These are phyloP conservation scores for Mycena albidolilacea DNA, from an alignment of 768 basidiomycete species.

Conservation along the genomic window DNA sequence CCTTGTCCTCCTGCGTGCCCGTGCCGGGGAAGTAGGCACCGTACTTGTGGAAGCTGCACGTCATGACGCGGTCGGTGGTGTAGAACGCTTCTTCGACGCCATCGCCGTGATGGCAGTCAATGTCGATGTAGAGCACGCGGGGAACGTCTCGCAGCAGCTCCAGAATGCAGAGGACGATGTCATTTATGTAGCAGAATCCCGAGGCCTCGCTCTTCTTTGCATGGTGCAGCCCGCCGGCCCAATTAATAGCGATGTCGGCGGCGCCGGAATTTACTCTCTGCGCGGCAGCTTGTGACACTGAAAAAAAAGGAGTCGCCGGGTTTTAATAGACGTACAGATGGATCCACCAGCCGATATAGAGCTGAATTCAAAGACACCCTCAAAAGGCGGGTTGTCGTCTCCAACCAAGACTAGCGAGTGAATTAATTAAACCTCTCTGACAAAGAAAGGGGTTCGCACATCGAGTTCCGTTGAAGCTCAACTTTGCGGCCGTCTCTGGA, in stretches of 20 bases:
- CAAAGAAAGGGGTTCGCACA: constrained; percentile 66
- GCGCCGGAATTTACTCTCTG: constrained; percentile 84
- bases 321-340: constrained; percentile 71
- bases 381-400: constrained; percentile 97
- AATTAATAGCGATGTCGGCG: constrained; percentile 95
- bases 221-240: constrained; percentile 98
- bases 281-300: constrained; percentile 73
- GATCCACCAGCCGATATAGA: constrained; percentile 97
- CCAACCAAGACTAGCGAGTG: constrained; percentile 70
- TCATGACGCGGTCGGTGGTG: constrained; percentile 97
- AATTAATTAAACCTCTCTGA: constrained; percentile 2
- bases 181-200: constrained; percentile 99
- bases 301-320: not conserved
- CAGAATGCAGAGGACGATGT: constrained; percentile 95
- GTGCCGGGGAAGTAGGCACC: constrained; percentile 96
- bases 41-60: constrained; percentile 96
- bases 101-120: constrained; percentile 98
- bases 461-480: constrained; percentile 87
- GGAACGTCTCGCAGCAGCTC: constrained; percentile 90
- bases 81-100: constrained; percentile 99
- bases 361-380: constrained; percentile 97
- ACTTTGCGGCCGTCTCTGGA: constrained; percentile 90
- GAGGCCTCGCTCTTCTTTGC: constrained; percentile 99
- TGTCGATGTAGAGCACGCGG: constrained; percentile 96
- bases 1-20: constrained; percentile 86